Base-by-base conservation (phyloP, 805 yeast genomes). In the Wickerhamomyces pijperi region DNA sequence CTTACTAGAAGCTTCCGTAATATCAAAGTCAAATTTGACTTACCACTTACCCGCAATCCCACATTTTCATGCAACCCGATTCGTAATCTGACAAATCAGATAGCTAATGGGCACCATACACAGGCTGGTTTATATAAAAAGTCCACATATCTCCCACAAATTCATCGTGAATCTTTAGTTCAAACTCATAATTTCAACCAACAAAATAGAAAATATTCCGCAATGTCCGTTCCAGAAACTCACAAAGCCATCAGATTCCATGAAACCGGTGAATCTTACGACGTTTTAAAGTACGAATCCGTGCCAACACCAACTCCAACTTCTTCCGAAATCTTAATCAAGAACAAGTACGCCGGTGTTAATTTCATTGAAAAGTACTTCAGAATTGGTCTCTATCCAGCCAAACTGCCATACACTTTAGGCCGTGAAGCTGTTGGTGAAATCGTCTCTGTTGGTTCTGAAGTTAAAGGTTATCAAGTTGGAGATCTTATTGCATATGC, bases 331-430 rank as follows among this genome's bases (percentile, higher is more conserved):
- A 54, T 88, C 11, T 64, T 88, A 36, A 67, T 88, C 53, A 79
- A 81, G 59, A 83, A 82, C 66, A 68, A 64, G 40, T 86, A 73
- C 49, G 69, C 87, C 12, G 97, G 97, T 28, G 63, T 86, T 51
- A 86, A 86, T 50, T 82, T 73, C 64, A 81, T 86, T 46, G 97
- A 88, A 51, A 66, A 76, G 4, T 88, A 87, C 60, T 84, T 82
- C 64, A 72, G 96, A 53, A 71, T 63, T 37, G 96, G 96, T 4
- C 51, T 81, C 5, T 88, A 88, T 53, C 82, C 84, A 7, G 51
- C 65, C 13, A 51, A 60, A 21, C 54, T 61, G 36, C 97, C 97
- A 0, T 69, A 65, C 45, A 60, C 74, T 20, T 63, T 82, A 25
- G 95, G 95, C 19, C 67, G 86, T 43, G 85, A 78, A 50, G 90